Evolutionary conservation across 768 basidiomycete genomes (phyloP).

Genomic region (Tricholoma saponaceum): DNA sequence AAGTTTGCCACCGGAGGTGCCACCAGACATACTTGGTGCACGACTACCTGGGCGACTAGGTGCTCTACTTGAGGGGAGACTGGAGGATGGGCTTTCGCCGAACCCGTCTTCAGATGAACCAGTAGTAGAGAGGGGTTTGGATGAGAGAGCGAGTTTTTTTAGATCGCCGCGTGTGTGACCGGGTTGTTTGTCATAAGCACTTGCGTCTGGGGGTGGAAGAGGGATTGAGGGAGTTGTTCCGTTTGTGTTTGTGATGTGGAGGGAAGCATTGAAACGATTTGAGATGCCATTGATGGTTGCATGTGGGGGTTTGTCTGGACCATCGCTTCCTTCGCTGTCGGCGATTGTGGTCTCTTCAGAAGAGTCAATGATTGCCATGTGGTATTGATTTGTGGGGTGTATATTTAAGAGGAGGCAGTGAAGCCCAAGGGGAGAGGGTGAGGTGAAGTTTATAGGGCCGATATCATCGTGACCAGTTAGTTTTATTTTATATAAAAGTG

Average conservation of each 20-base stretch:
- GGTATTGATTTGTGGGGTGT: too few species aligned
- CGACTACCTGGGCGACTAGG: slow-evolving; percentile 53
- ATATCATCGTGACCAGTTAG: slow-evolving; percentile 34
- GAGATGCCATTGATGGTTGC: slow-evolving; percentile 18
- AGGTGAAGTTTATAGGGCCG: slow-evolving; percentile 34
- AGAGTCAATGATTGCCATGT: slow-evolving; percentile 43
- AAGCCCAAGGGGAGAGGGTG: slow-evolving; percentile 21
- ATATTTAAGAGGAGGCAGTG: too few species aligned
- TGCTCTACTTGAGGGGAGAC: slow-evolving; percentile 43
- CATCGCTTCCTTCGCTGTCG: slow-evolving; percentile 54
- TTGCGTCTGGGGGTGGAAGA: slow-evolving; percentile 48
- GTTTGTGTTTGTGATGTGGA: slow-evolving; percentile 18
- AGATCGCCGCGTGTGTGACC: slow-evolving; percentile 44
- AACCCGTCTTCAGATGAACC: slow-evolving; percentile 55
- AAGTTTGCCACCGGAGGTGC: slow-evolving; percentile 34
- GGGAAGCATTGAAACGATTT: slow-evolving; percentile 21
- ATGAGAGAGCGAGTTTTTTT: slow-evolving; percentile 39
- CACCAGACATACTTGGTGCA: slow-evolving; percentile 46
- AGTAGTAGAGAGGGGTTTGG: slow-evolving; percentile 37
- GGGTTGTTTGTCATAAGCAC: slow-evolving; percentile 45
- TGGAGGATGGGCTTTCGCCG: slow-evolving; percentile 55
- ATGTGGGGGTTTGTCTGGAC: slow-evolving; percentile 58
- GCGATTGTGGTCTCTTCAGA: slow-evolving; percentile 47
- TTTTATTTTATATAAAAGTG: neutral
- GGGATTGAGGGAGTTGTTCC: slow-evolving; percentile 28